Evolutionary conservation across 768 basidiomycete genomes (phyloP), one percentile per base, ranked within the genome.

Genomic region (Termitomyces sp.): DNA sequence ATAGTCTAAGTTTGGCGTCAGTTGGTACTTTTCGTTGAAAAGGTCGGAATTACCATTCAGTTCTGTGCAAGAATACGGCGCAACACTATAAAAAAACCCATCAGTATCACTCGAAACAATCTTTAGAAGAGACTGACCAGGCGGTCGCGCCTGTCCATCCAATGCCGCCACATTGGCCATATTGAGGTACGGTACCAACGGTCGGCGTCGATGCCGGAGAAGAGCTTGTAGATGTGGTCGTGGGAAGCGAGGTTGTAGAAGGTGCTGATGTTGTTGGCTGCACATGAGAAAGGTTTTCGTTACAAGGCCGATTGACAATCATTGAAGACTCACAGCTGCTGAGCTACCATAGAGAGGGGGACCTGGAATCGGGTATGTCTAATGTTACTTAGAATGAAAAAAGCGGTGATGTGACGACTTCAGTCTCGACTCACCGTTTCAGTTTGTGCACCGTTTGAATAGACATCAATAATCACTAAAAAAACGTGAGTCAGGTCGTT

Each of bases 141-240:
- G 48, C 69, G 30, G 75, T 78, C 16, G 72, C 57, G 12, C 77
- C 77, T 12, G 74, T 68, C 58, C 66, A 80, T 12, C 73, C 72
- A 55, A 64, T 71, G 15, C 78, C 78, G 63, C 78, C 78, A 55
- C 77, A 80, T 57, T 78, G 78, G 2, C 71, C 77, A 45, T 75
- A 78, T 30, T 78, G 69, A 6, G 73, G 65, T 4, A 74, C 72
- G 13, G 74, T 71, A 22, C 73, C 72, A 2, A 65, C 58, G 16
- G 59, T 44, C 44, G 34, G 58, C 5, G 69, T 60, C 39, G 60
- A 59, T 31, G 68, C 59, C 27, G 58, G 36, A 24, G 64, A 57
- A 18, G 66, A 60, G n/a, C 64, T 65, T 4, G 61, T 64, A 11
- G 63, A 65, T 16, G 62, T 58, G 65, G 63, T 48, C 44, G 60